A percentile compares a stretch with the other conserved stretches of the same genome.
phyloP scores from a whole-genome alignment of 140 eudicot species.

The Ambrosia hybrid region DNA sequence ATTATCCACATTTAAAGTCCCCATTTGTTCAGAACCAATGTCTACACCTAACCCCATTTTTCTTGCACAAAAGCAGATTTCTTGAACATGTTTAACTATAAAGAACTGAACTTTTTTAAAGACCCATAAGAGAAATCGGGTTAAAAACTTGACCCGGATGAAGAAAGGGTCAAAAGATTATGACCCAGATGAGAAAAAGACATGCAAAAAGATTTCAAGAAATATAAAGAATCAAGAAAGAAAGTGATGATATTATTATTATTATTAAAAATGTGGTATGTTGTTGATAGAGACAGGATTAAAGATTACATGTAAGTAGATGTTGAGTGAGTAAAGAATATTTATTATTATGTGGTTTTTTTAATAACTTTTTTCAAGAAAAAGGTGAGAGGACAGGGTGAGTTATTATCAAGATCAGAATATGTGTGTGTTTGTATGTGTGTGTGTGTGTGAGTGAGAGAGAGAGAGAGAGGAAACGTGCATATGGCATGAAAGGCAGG shows the following conservation, averaged over 20 bases:
- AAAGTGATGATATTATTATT: conserved; percentile 7
- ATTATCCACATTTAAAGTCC: conserved; percentile 34
- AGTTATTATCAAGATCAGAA: conserved; percentile 32
- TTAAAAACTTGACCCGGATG: conserved; percentile 21
- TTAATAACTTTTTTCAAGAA: conserved; percentile 12
- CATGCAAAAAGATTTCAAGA: conserved; percentile 30
- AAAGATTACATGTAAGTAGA: not conserved
- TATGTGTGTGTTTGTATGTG: not conserved
- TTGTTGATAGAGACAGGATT: conserved; percentile 28
- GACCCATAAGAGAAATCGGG: conserved; percentile 41
- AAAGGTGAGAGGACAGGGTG: conserved; percentile 28
- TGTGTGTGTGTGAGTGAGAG: too few species aligned
- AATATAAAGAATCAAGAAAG: conserved; percentile 26
- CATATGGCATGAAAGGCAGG: conserved; percentile 28
- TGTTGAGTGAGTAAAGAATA: conserved; percentile 5
- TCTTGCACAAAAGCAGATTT: conserved; percentile 12
- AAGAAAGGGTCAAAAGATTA: conserved; percentile 26
- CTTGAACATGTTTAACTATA: conserved; percentile 11
- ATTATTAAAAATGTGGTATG: conserved; percentile 5
- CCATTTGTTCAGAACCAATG: conserved; percentile 45
- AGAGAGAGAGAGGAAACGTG: conserved; percentile 9
- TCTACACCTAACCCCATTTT: conserved; percentile 49
- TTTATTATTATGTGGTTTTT: conserved; percentile 6
- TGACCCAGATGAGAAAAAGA: conserved; percentile 29
- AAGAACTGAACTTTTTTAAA: conserved; percentile 8